Percentiles rank a stretch among this genome's conserved stretches.
phyloP scores from a whole-genome alignment of 139 green algal genomes.

The Gonium pectorale region DNA sequence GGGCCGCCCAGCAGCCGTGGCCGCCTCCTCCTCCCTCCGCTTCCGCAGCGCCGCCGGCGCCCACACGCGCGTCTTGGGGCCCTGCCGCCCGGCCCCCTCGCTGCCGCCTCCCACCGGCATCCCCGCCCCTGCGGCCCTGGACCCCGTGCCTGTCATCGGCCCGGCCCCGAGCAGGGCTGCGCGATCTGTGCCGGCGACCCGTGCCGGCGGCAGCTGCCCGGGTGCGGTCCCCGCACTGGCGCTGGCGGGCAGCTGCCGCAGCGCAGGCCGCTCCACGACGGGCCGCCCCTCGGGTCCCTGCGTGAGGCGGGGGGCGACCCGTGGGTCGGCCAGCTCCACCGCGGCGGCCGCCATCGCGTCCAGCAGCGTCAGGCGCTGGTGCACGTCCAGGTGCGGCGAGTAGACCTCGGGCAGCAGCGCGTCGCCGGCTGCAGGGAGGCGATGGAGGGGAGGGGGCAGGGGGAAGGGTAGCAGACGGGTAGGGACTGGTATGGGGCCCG shows the following conservation, averaged over 20 bases:
- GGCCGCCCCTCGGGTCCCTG: neutral
- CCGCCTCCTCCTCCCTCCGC: neutral
- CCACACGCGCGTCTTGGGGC: constrained; percentile 47
- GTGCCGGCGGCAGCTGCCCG: neutral
- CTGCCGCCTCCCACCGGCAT: neutral
- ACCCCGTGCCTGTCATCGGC: neutral
- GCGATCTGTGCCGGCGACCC: neutral
- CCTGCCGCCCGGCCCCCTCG: neutral
- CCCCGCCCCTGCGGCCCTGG: neutral
- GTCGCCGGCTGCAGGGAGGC: constrained; percentile 44
- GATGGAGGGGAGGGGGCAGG: no score
- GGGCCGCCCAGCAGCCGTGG: neutral
- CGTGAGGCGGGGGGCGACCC: constrained; percentile 29
- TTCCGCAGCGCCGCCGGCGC: constrained; percentile 43
- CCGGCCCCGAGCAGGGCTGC: neutral
- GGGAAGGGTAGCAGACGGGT: no score
- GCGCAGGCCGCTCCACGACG: neutral
- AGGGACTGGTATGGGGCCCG: no score
- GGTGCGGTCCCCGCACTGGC: neutral
- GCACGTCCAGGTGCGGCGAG: constrained; percentile 78
- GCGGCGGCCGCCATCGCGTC: constrained; percentile 72
- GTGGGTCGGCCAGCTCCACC: constrained; percentile 57
- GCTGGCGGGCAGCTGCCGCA: neutral
- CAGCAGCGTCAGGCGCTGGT: constrained; percentile 73
- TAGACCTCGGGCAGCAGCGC: constrained; percentile 75